Base-by-base conservation (phyloP, 805 yeast genomes). In the Wickerhamomyces xylosicus region DNA sequence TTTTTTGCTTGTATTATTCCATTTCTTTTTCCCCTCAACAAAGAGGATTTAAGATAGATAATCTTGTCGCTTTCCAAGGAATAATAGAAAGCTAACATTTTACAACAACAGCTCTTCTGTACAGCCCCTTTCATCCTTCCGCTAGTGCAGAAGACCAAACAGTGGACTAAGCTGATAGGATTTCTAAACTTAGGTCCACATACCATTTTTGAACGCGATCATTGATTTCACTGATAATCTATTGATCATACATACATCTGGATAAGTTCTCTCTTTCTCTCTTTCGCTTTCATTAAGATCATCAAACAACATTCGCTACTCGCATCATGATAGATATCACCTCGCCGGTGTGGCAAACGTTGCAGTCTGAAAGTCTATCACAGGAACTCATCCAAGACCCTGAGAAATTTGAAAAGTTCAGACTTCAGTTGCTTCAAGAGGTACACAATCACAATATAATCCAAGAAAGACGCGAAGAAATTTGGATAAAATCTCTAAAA, bases 401-500 rank as follows among this genome's bases (percentile, higher is more conserved):
- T 10, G 14, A 31, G 33, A 31, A 31, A 14, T 17, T 31, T 31
- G 33, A 31, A 15, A 14, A 15, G 11, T 31, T 31, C 19, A 31
- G 33, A 11, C 33, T 15, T 4, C 19, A 31, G 19, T 31, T 31
- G 15, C 19, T 31, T 10, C 7, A 15, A 4, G 19, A 17, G 15
- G 17, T 31, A 5, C 6, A 31, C 7, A 16, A 18, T n/a, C 9
- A 19, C 13, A 34, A 39, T 19, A 14, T 20, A 14, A 17, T 19
- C 11, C 11, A 37, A 19, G 20, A 25, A n/a, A 18, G n/a, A 29
- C 22, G 35, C 11, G 28, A 35, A 11, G 8, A 17, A 9, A 31
- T 27, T 18, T 37, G 34, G 13, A 22, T 31, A 18, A 22, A 35
- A 4, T 35, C 45, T 1, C 28, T 42, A 11, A 15, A n/a, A 9